These are phyloP conservation scores for Salix purpurea DNA, from an alignment of 345 rosid species.

Conservation along the genomic window DNA sequence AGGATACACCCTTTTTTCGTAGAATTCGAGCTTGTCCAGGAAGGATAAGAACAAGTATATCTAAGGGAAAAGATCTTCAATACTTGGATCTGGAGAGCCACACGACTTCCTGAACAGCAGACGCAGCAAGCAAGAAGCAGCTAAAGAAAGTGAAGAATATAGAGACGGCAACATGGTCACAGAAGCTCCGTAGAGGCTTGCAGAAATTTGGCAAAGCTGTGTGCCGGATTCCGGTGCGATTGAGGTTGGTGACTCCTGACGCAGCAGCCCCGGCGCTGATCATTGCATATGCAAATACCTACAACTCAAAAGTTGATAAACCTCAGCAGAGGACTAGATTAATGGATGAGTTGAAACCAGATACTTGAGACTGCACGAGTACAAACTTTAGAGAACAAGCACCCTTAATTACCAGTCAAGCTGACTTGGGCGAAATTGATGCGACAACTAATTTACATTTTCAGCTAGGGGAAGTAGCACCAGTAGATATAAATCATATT, in stretches of 20 bases:
- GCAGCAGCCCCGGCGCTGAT: constrained; percentile 79
- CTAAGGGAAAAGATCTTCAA: constrained; percentile 6
- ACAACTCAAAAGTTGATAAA: constrained; percentile 6
- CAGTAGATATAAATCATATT: not conserved
- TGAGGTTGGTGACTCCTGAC: constrained; percentile 72
- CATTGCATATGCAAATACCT: constrained; percentile 65
- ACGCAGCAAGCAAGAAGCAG: constrained; percentile 48
- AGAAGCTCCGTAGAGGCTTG: constrained; percentile 63
- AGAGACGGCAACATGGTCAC: constrained; percentile 66
- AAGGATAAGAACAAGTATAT: not conserved
- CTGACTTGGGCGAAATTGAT: not conserved
- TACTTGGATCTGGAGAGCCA: constrained; percentile 43
- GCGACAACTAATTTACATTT: not conserved
- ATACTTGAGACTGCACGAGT: not conserved
- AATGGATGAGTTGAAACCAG: not conserved
- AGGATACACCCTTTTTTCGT: constrained; percentile 1
- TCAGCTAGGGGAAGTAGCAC: not conserved
- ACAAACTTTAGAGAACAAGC: not conserved
- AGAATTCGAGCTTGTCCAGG: not conserved
- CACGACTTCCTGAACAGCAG: constrained; percentile 51
- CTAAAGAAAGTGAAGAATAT: constrained; percentile 63
- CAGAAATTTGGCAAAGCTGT: constrained; percentile 79
- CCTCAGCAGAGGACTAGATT: not conserved
- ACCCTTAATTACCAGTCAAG: not conserved
- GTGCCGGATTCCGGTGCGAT: constrained; percentile 69